phyloP scores from a whole-genome alignment of 1,139 yeast genomes.

The Candida mesenterica region DNA sequence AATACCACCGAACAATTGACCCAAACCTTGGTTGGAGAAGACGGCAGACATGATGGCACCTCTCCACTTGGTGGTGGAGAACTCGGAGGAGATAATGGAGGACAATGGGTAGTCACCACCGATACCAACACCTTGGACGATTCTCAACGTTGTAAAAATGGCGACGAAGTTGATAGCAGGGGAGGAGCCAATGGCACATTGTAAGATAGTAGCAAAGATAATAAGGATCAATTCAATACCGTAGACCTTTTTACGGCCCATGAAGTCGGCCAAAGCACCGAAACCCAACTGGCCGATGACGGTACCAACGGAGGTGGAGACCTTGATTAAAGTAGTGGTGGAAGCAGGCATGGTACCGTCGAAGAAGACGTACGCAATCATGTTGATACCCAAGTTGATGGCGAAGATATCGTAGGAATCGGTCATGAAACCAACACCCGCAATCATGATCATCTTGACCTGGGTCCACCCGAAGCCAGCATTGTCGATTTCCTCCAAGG shows the following conservation, averaged over 20 bases:
- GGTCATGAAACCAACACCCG: conserved; percentile 92
- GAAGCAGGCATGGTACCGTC: conserved; percentile 61
- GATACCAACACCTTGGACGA: conserved; percentile 90
- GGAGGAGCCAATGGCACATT: conserved; percentile 65
- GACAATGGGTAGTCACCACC: conserved; percentile 99
- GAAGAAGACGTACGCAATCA: conserved; percentile 78
- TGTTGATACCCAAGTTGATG: conserved; percentile 73
- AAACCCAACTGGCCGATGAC: conserved; percentile 87
- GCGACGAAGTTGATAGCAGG: conserved; percentile 72
- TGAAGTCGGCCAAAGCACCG: conserved; percentile 77
- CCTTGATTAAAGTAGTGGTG: conserved; percentile 71
- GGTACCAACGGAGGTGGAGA: conserved; percentile 89
- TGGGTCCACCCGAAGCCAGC: conserved; percentile 89
- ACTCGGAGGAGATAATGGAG: conserved; percentile 84
- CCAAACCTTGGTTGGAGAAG: conserved; percentile 89
- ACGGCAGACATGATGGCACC: conserved; percentile 94
- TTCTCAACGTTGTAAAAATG: conserved; percentile 68
- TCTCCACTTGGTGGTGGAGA: conserved; percentile 89
- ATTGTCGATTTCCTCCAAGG: conserved; percentile 83
- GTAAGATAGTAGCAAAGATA: conserved; percentile 73
- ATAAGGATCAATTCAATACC: conserved; percentile 79
- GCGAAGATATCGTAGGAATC: conserved; percentile 93
- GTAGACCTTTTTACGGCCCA: conserved; percentile 84
- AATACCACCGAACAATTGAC: conserved; percentile 79
- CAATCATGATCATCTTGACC: conserved; percentile 80